Base-by-base conservation (phyloP, 2,329 filamentous ascomycete genomes). In the Colletotrichum incanum region DNA sequence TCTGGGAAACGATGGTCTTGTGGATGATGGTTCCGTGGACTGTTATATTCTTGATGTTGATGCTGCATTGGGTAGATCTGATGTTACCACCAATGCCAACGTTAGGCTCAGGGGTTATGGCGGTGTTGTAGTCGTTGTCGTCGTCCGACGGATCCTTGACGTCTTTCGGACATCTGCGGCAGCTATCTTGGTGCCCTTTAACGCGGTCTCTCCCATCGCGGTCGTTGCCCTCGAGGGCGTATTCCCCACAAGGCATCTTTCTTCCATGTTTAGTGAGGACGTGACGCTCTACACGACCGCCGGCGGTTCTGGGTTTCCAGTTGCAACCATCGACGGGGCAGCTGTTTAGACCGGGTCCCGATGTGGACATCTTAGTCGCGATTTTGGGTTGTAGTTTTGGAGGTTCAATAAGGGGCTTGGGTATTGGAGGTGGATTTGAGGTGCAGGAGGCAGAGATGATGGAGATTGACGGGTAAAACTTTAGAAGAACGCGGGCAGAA, bases 1-100 rank as follows among this genome's bases (percentile, higher is more conserved):
- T 39, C 34, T 39, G 49, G 6, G 5, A 50, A n/a, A 34, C 50
- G 28, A 54, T 1, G 5, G 20, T 7, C 12, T 11, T 18, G 16
- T 54, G 23, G 6, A 28, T 28, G 23, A 26, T 14, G 14, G 49
- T 9, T 3, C 14, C 6, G 34, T 7, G 54, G 7, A 26, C 34
- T 3, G 20, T 56, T 5, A 7, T 16, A 3, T 37, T 11, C 3
- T 18, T 56, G 34, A 23, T 56, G 1, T 9, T 26, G 54, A 56
- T 23, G n/a, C 14, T 5, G 12, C 3, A 0, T 1, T 11, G 34
- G 3, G 12, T 7, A 7, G 3, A 5, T 39, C 12, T 5, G 12
- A 12, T n/a, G 54, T 26, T 2, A n/a, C 31, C n/a, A 34, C 31
- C n/a, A 9, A 11, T 12, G n/a, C n/a, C 34, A 7, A n/a, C 11